Evolutionary conservation across 2,329 filamentous ascomycete species (phyloP), one percentile per base, ranked within the genome.

Genomic region (Hypocreales sp.): DNA sequence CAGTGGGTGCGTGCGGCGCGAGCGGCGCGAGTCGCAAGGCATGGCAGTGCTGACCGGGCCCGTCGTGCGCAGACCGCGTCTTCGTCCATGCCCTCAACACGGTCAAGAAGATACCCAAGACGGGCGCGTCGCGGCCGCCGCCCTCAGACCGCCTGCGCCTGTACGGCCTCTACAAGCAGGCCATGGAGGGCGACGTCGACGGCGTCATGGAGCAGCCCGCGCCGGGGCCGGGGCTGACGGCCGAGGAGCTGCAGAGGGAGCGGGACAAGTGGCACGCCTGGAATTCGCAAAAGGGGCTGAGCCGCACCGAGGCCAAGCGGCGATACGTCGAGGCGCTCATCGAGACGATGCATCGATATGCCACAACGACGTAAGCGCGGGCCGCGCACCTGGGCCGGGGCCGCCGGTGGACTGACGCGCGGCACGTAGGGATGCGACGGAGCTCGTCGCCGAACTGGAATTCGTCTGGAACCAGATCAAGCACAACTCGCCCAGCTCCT

Each of bases 391-490:
- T 5, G 8, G 20, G 8, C 6, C n/a, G 20, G 9, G 9, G 7
- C 7, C 5, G 10, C 20, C 5, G 9, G 7, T 21, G 20, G 15
- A 24, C 21, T 25, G n/a, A 18, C 16, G 5, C 15, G 22, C 9
- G 10, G 5, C 17, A 22, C 20, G 23, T 21, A 75, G 70, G 26
- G 84, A 93, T 48, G 83, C 83, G 7, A 69, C 77, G 33, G 86
- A 92, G 53, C 65, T 98, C 21, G 86, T 95, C 20, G 67, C 75
- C 8, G 90, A 98, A 52, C 70, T 98, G n/a, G 90, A 98, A 55
- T 98, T 95, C 44, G 87, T 98, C 21, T 98, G 90, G 90, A 84
- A 94, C 41, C 90, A 95, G 51, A 87, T 98, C 41, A 92, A 90
- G 52, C 79, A 78, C 40, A 94, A 87, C 42, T 71, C 72, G 8